Evolutionary conservation across 495 filamentous ascomycete genomes (phyloP).

Genomic region (Hypoxylon subgilvum): DNA sequence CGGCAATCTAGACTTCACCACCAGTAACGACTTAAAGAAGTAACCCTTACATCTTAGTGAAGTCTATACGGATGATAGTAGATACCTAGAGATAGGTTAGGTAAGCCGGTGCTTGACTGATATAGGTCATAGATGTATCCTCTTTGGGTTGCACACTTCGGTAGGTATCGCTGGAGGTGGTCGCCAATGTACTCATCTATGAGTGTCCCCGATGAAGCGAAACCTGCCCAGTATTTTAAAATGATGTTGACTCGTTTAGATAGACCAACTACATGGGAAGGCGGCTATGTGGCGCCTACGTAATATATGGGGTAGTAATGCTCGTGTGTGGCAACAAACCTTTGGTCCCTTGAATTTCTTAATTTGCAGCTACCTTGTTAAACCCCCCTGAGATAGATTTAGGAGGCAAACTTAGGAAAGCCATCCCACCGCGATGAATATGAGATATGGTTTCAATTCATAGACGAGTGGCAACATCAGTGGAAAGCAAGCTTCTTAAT

Average conservation of each 20-base stretch:
- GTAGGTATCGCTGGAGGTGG: no score
- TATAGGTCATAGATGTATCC: no score
- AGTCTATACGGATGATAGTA: no score
- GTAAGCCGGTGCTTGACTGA: no score
- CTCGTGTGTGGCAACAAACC: constrained; percentile 10
- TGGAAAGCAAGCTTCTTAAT: neutral
- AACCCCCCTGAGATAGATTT: neutral
- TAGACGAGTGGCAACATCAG: constrained; percentile 24
- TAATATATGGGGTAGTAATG: constrained; percentile 4
- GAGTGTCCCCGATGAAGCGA: neutral
- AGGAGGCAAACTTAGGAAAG: constrained; percentile 9
- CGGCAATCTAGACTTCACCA: no score
- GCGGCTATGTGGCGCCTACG: constrained; percentile 22
- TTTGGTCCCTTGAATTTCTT: constrained; percentile 11
- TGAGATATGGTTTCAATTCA: constrained; percentile 18
- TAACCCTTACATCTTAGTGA: no score
- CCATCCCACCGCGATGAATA: constrained; percentile 30
- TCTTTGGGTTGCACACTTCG: no score
- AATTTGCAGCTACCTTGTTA: constrained; percentile 6
- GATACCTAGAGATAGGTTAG: no score
- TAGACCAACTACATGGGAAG: neutral
- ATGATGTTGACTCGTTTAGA: constrained; percentile 1
- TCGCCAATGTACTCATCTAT: neutral
- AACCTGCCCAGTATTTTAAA: neutral
- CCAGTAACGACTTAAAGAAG: no score